Percentiles rank a stretch among this genome's conserved stretches.
phyloP scores from a whole-genome alignment of 106 monocot genomes.

The Narthecium ossifragum region DNA sequence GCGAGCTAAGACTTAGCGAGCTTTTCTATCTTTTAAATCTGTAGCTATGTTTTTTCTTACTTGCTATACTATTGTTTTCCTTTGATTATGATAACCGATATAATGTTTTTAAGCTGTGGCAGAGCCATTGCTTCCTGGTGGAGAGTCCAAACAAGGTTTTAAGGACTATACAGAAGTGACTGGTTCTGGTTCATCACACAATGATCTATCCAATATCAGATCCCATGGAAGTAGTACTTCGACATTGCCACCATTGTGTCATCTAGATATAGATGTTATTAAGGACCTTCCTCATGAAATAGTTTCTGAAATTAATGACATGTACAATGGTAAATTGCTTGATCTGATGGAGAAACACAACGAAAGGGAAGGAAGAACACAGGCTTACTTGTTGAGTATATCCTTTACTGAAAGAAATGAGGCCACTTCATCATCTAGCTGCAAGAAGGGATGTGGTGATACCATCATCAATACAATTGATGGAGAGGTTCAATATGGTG shows the following conservation, averaged over 20 bases:
- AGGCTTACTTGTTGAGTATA: neutral
- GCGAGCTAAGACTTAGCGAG: no score
- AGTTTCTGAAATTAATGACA: constrained; percentile 66
- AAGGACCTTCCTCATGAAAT: constrained; percentile 85
- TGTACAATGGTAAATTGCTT: constrained; percentile 66
- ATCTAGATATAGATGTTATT: constrained; percentile 69
- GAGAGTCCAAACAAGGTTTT: neutral
- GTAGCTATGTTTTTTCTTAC: neutral
- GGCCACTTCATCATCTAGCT: neutral
- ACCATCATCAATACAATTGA: neutral
- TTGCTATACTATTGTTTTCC: neutral
- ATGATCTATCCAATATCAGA: constrained; percentile 1
- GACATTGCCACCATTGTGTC: constrained; percentile 46
- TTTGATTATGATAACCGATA: no score
- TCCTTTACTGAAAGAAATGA: neutral
- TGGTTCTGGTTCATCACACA: constrained; percentile 11
- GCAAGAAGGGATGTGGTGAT: neutral
- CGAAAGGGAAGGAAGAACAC: constrained; percentile 6
- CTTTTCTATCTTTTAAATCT: neutral
- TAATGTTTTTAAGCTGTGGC: no score
- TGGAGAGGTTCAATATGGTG: constrained; percentile 5
- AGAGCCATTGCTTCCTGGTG: constrained; percentile 1
- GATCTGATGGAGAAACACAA: constrained; percentile 28
- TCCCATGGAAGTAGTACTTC: constrained; percentile 17
- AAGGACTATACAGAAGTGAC: neutral